Base-by-base conservation (phyloP, 306 rosid genomes). In the Abrus pulchellus region DNA sequence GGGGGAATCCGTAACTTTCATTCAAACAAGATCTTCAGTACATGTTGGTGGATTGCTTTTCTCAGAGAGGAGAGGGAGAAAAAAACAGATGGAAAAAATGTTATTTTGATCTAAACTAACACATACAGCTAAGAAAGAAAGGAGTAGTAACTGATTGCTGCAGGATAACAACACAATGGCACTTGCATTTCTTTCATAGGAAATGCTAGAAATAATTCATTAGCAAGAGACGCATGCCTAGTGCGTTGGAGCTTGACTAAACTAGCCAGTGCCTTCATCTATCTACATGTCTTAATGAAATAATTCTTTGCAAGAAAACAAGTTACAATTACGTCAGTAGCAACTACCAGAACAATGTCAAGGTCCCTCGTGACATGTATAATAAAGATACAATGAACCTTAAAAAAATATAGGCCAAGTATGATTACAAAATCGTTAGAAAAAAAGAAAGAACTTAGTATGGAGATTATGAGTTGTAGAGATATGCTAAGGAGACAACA, bases 331-430 rank as follows among this genome's bases (percentile, higher is more conserved):
- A 20, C 20, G 62, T 61, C 32, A 64, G 28, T 50, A 12, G 47
- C 72, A 76, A 85, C 80, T 20, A 54, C 73, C 60, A 55, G 12
- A 53, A 28, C 14, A 53, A 76, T 80, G 85, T 80, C 87, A 80
- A 63, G 76, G 68, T 32, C 77, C 80, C 73, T 76, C 76, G 88
- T 84, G 85, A 67, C 36, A 53, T 55, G 74, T 68, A 60, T 75
- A 70, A 68, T 69, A 75, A 64, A 85, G 85, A 66, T 76, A 55
- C 87, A 76, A 55, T 71, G 87, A 11, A 84, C 65, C 79, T 45
- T 61, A 69, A 75, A 54, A 43, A 68, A 69, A 49, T 40, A 60
- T 38, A 1, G 41, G 45, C 75, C 82, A 69, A 53, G 75, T 53
- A 40, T 80, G 61, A 80, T 55, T 77, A 76, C 28, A 63, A 32